Base-by-base conservation (phyloP, 495 filamentous ascomycete species). In the Entonaema liquescens region DNA sequence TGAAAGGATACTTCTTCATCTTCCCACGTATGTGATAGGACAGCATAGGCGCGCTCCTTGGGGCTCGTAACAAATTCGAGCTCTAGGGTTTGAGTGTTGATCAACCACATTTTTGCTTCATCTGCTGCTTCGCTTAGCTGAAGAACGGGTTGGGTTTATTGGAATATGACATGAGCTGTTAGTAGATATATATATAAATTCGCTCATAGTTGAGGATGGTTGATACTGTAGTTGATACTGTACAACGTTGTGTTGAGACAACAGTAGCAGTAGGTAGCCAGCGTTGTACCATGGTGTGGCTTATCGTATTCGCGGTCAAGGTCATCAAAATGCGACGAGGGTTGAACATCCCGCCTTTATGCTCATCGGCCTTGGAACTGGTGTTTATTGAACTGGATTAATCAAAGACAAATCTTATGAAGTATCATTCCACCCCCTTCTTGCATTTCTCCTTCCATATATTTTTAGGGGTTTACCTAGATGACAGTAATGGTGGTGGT, bases 1-100 rank as follows among this genome's bases (percentile, higher is more conserved):
- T 78, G 76, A 38, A 77, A 80, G 26, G 68, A 73, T 1, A 83
- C 74, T 53, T 82, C 78, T 3, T 78, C 72, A 11, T 73, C 66
- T 0, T 65, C 77, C 79, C 80, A 82, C 0, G 75, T 78, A 56
- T 81, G 79, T 36, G 77, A 82, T 36, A 83, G 69, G 44, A 80
- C 79, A 38, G 81, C 79, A 35, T 83, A 81, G 11, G 36, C 55
- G 8, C 26, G 49, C 5, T 44, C 42, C 26, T 1, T n/a, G 0
- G 42, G 66, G 12, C 57, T 56, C 25, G 54, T 59, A 52, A 79
- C 71, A 21, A 68, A 63, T 44, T 75, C 52, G 19, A 80, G 63
- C 11, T 67, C n/a, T 13, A 77, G 54, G 0, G 64, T 75, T 9
- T 55, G 36, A 13, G 77, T 74, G 31, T 80, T 71, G 52, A 80